Base-by-base conservation (phyloP, 192 early-diverging fungal genomes). In the Pilobolus umbonatus region DNA sequence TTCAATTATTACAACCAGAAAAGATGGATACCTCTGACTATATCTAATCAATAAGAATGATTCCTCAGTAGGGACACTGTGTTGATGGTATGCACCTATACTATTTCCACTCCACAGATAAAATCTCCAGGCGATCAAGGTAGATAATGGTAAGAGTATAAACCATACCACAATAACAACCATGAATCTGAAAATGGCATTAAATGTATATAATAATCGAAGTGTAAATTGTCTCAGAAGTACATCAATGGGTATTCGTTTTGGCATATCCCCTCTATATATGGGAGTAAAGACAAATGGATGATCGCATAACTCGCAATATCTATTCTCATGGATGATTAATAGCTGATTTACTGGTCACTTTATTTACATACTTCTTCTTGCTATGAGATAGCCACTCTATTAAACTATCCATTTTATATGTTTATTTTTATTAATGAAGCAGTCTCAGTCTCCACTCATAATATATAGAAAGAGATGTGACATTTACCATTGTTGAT, bases 221-320 rank as follows among this genome's bases (percentile, higher is more conserved):
- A 15, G 15, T 6, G 38, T 11, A 45, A 17, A 51, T 42, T 62
- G 61, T 11, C 30, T 26, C 10, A 56, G 11, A 29, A 84, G 60
- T 1, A 73, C 68, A 34, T 61, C 58, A 51, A 72, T 65, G 24
- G 88, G 88, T 35, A 88, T 79, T 34, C 65, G 66, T 10, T 83
- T 81, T 10, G 88, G 88, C 86, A 90, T 88, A 32, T 73, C 80
- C 24, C 80, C 76, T 21, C 79, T 73, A 68, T 86, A 90, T 15
- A 90, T 80, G 21, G 90, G 88, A 15, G 91, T 86, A 59, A 97
- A 97, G 26, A 73, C 69, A 70, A 88, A 97, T 26, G 80, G 68
- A 71, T 94, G 76, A 31, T 88, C 86, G 71, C 95, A 97, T 7
- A 97, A 83, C 62, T 97, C 95, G 74, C 95, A 97, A 63, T 83